Evolutionary conservation across 2,329 filamentous ascomycete genomes (phyloP).

Genomic region (Pseudocercospora vitis): DNA sequence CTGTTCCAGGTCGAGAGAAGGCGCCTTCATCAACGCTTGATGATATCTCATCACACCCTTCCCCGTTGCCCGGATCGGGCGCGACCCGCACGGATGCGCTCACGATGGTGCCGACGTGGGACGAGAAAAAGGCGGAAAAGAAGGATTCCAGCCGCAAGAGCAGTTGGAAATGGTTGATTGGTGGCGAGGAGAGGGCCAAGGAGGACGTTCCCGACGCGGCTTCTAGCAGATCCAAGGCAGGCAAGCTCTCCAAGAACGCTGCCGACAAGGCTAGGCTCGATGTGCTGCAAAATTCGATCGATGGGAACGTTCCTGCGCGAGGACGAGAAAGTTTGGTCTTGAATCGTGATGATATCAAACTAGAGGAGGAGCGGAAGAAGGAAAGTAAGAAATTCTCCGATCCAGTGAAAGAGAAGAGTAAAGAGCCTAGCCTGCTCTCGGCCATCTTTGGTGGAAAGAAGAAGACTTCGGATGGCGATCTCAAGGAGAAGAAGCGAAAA

Average conservation of each 20-base stretch:
- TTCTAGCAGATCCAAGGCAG: slow-evolving; percentile 25
- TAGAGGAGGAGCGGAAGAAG: slow-evolving; percentile 81
- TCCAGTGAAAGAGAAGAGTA: slow-evolving; percentile 82
- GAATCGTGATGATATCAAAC: slow-evolving; percentile 72
- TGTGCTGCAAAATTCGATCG: slow-evolving; percentile 82
- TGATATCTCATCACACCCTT: slow-evolving; percentile 65
- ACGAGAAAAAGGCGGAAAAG: slow-evolving; percentile 69
- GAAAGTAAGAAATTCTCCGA: slow-evolving; percentile 70
- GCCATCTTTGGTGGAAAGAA: slow-evolving; percentile 91
- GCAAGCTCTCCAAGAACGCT: slow-evolving; percentile 64
- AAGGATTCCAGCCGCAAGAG: slow-evolving; percentile 72
- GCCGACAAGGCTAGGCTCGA: slow-evolving; percentile 78
- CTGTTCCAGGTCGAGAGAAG: slow-evolving; percentile 37
- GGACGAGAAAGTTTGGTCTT: slow-evolving; percentile 81
- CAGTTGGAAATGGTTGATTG: slow-evolving; percentile 73
- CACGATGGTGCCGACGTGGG: slow-evolving; percentile 75
- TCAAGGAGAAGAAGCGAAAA: slow-evolving; percentile 69
- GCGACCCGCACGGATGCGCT: slow-evolving; percentile 72
- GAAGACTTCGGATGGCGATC: slow-evolving; percentile 63
- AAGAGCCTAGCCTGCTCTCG: slow-evolving; percentile 71
- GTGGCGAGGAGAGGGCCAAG: slow-evolving; percentile 66
- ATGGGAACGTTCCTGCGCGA: slow-evolving; percentile 50
- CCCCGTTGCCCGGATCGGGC: slow-evolving; percentile 66
- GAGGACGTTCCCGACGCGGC: slow-evolving; percentile 41
- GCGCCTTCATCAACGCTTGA: slow-evolving; percentile 53